phyloP scores from a whole-genome alignment of 176 grass and related monocot species.

The Eleusine indica region DNA sequence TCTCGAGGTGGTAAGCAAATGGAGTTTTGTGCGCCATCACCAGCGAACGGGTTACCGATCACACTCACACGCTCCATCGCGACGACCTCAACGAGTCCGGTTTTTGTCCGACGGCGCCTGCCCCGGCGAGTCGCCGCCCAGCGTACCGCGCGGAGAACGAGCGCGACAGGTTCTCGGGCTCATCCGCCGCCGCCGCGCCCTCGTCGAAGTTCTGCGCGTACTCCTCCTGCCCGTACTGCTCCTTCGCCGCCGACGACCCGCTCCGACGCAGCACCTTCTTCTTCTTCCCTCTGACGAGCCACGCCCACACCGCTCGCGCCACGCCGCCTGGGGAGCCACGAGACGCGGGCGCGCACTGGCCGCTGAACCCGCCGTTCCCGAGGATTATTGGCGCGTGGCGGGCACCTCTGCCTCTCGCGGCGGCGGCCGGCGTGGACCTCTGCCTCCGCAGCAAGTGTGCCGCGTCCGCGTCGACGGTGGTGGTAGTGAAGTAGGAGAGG shows the following conservation, averaged over 20 bases:
- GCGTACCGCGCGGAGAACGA: conserved; percentile 61
- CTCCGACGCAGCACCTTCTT: background rate
- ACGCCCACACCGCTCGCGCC: conserved; percentile 48
- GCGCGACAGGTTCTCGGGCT: conserved; percentile 57
- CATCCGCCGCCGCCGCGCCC: conserved; percentile 31
- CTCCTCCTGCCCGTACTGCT: conserved; percentile 48
- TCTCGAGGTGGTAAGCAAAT: too few species aligned
- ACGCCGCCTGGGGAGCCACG: conserved; percentile 1
- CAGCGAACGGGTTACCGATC: too few species aligned
- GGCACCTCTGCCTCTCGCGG: background rate
- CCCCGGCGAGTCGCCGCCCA: background rate
- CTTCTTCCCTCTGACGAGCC: conserved; percentile 28
- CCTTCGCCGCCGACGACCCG: background rate
- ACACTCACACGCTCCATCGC: background rate
- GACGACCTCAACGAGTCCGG: background rate
- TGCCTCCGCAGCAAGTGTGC: conserved; percentile 22
- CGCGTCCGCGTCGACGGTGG: background rate
- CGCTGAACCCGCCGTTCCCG: background rate
- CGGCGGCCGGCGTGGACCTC: conserved; percentile 28
- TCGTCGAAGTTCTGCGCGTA: conserved; percentile 83
- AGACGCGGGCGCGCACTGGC: background rate
- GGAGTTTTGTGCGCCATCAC: too few species aligned
- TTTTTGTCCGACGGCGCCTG: background rate
- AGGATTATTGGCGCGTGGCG: background rate
- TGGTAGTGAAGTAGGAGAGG: background rate